Evolutionary conservation across 371 early-diverging fungal genomes (phyloP), one percentile per base, ranked within the genome.

Genomic region (Mortierella sp.): DNA sequence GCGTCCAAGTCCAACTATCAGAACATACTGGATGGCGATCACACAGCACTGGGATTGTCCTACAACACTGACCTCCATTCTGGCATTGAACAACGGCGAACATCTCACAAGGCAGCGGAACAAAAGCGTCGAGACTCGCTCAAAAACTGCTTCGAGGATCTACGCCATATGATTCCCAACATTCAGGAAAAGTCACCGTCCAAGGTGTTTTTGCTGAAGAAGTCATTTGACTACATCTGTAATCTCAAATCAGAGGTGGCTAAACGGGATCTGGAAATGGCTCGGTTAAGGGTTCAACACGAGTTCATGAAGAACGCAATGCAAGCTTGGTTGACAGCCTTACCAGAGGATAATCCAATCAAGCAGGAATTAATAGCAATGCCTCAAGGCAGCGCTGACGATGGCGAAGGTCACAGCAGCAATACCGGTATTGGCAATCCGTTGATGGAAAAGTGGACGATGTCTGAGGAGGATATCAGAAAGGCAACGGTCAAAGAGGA

Each of bases 31-130:
- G 93, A 93, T 71, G 95, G 94, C 41, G 89, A 92, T 49, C 90
- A 90, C 16, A 91, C 91, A 83, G 82, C 82, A 2, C 78, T 94
- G 26, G 94, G 95, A 0, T 86, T 94, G 31, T 86, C 84, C n/a
- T 93, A 91, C 72, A 82, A 84, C n/a, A 82, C 83, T 3, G 89
- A 89, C 42, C 86, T 93, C 41, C 89, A 91, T 46, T 88, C 89
- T 1, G 90, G 91, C 4, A 84, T 93, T 42, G 92, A 94, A 71
- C 86, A 85, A 10, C 86, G 94, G 4, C 87, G 90, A 21, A 90
- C 91, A 2, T 90, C 88, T 10, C 96, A 96, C 80, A 95, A 96
- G 72, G 93, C 91, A 18, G 96, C 98, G 5, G 98, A 97, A 72
- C 96, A 97, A 74, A 91, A 91, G 67, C 89, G 98, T n/a, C 83